Conservation (phyloP, 2,329 filamentous ascomycete genomes). For the Elsinoe arachidis region DNA sequence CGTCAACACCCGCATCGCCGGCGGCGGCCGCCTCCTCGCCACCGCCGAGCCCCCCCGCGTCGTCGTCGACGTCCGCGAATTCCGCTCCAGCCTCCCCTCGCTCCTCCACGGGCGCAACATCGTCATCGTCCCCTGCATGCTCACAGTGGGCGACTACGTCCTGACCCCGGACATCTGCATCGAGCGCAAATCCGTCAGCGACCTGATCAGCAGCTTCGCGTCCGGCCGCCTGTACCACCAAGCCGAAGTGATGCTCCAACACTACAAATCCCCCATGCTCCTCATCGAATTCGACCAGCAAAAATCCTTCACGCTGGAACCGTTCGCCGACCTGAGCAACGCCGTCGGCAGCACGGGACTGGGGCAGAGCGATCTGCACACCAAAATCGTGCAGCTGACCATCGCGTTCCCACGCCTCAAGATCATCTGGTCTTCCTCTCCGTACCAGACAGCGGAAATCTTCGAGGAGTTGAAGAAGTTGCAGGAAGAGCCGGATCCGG, state of each 20-base stretch:
- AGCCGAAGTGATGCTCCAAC: slow-evolving; percentile 84
- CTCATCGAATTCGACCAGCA: slow-evolving; percentile 97
- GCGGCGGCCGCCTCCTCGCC: slow-evolving; percentile 73
- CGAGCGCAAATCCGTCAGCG: slow-evolving; percentile 86
- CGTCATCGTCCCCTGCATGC: slow-evolving; percentile 83
- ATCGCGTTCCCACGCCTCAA: slow-evolving; percentile 82
- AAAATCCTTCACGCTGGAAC: slow-evolving; percentile 85
- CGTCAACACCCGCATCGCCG: slow-evolving; percentile 92
- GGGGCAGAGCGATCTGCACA: slow-evolving; percentile 69
- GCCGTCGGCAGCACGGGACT: slow-evolving; percentile 54
- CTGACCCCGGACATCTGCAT: slow-evolving; percentile 85
- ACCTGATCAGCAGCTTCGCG: slow-evolving; percentile 83
- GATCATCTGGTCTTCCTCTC: slow-evolving; percentile 87
- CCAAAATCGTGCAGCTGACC: slow-evolving; percentile 84
- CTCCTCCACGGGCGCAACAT: slow-evolving; percentile 83
- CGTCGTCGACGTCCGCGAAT: slow-evolving; percentile 92
- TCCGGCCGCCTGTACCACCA: slow-evolving; percentile 89
- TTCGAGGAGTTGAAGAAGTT: slow-evolving; percentile 89
- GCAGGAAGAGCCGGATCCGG: slow-evolving; percentile 81
- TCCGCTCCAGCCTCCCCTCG: slow-evolving; percentile 84
- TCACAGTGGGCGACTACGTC: slow-evolving; percentile 95
- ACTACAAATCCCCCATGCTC: slow-evolving; percentile 84
- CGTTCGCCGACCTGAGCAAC: slow-evolving; percentile 46
- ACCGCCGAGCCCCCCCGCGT: slow-evolving; percentile 83
- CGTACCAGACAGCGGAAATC: slow-evolving; percentile 95